phyloP scores from a whole-genome alignment of 2,329 filamentous ascomycete species.

The Phoma herbarum region DNA sequence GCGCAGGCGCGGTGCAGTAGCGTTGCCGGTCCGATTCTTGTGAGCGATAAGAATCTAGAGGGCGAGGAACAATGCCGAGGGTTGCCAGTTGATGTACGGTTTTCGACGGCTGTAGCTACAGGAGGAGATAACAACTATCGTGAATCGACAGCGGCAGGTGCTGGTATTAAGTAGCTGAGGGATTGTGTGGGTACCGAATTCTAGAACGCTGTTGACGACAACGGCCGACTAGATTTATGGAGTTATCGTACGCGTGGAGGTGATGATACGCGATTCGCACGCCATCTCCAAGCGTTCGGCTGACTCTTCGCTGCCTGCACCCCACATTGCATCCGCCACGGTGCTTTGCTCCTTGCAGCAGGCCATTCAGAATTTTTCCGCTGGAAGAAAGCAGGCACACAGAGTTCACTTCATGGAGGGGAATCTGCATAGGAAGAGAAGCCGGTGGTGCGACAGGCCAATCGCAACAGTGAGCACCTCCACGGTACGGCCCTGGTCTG shows the following conservation, averaged over 20 bases:
- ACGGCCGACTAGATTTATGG: slow-evolving; percentile 32
- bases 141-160: slow-evolving; percentile 23
- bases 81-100: slow-evolving; percentile 42
- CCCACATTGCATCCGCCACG: slow-evolving; percentile 32
- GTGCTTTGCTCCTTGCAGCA: slow-evolving; percentile 24
- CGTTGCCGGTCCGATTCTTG: slow-evolving; percentile 21
- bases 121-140: slow-evolving; percentile 25
- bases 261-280: slow-evolving; percentile 47
- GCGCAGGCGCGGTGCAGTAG: slow-evolving; percentile 19
- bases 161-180: slow-evolving; percentile 38
- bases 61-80: slow-evolving; percentile 41
- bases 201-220: slow-evolving; percentile 42
- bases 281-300: slow-evolving; percentile 42
- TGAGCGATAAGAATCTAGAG: slow-evolving; percentile 39
- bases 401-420: slow-evolving; percentile 34
- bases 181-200: slow-evolving; percentile 29
- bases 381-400: slow-evolving; percentile 16
- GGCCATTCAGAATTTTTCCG: slow-evolving; percentile 26
- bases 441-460: slow-evolving; percentile 26
- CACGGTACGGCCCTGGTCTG: slow-evolving; percentile 25
- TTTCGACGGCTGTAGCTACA: slow-evolving; percentile 38
- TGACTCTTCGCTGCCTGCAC: slow-evolving; percentile 34
- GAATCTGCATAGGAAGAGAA: slow-evolving; percentile 27
- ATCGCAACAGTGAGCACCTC: slow-evolving; percentile 28
- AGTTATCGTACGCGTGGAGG: slow-evolving; percentile 37